These are phyloP conservation scores for Oryza nivara DNA, from an alignment of 176 grass and related monocot genomes.

Conservation along the genomic window DNA sequence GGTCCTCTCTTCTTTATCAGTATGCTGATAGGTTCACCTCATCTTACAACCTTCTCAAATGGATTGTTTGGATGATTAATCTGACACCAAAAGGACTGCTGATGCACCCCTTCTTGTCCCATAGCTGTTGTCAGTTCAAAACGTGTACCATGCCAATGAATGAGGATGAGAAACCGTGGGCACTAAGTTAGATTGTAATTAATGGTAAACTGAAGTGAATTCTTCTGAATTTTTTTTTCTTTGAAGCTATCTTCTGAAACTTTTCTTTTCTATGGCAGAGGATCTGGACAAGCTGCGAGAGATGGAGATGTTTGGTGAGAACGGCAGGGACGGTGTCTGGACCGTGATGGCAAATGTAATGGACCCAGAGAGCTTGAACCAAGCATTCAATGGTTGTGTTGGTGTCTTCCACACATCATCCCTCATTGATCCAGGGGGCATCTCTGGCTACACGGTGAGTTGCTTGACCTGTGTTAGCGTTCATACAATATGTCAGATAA, in stretches of 20 bases:
- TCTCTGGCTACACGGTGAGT: constrained; percentile 90
- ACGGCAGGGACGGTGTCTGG: constrained; percentile 87
- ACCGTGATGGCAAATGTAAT: constrained; percentile 91
- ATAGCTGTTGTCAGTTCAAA: constrained; percentile 33
- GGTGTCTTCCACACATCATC: constrained; percentile 95
- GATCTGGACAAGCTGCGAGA: constrained; percentile 95
- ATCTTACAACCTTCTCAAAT: constrained; percentile 32
- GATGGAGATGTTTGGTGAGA: constrained; percentile 91
- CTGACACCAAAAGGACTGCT: background rate
- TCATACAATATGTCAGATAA: constrained; percentile 25
- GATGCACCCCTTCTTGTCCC: constrained; percentile 30
- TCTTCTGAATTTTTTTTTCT: background rate
- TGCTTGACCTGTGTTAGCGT: background rate
- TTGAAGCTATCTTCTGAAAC: background rate
- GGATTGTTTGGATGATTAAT: constrained; percentile 9
- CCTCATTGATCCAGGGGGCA: constrained; percentile 86
- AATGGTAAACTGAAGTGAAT: background rate
- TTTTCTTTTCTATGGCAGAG: constrained; percentile 49
- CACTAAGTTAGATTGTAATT: constrained; percentile 5
- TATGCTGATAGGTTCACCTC: constrained; percentile 12
- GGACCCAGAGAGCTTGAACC: constrained; percentile 77
- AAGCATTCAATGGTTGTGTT: constrained; percentile 76
- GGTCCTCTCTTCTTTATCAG: constrained; percentile 11
- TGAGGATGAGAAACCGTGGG: constrained; percentile 26
- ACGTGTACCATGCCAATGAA: background rate